Evolutionary conservation across 2,329 filamentous ascomycete species (phyloP).

Genomic region (Fusarium citri): DNA sequence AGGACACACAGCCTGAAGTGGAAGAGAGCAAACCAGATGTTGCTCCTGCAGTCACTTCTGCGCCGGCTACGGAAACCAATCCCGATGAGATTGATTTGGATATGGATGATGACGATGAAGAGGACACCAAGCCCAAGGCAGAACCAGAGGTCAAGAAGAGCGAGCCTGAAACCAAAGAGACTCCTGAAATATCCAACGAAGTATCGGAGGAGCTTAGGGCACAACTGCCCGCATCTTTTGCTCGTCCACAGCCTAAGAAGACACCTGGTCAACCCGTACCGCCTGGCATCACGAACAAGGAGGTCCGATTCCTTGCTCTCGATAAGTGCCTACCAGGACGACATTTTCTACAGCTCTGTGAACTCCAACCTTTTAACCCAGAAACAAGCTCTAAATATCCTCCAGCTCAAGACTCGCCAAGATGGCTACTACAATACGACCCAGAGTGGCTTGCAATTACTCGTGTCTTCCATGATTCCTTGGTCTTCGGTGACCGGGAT

Average conservation of each 20-base stretch:
- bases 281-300: conserved; percentile 78
- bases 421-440: conserved; percentile 81
- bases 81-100: conserved; percentile 79
- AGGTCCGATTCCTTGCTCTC: conserved; percentile 86
- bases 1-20: conserved; percentile 51
- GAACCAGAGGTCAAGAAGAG: conserved; percentile 2
- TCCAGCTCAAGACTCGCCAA: conserved; percentile 47
- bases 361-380: conserved; percentile 64
- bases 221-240: conserved; percentile 82
- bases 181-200: conserved; percentile 39
- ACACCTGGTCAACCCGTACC: conserved; percentile 74
- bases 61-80: conserved; percentile 57
- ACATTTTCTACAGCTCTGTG: conserved; percentile 84
- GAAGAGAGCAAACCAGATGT: conserved; percentile 25
- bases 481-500: conserved; percentile 71
- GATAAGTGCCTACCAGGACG: conserved; percentile 88
- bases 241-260: conserved; percentile 54
- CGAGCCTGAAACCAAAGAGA: conserved; percentile 8
- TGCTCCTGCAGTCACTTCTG: not conserved
- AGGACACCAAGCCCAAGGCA: not conserved
- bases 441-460: conserved; percentile 96
- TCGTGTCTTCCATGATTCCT: conserved; percentile 77
- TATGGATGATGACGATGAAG: conserved; percentile 63
- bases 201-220: conserved; percentile 75
- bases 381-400: conserved; percentile 38